Percentiles rank a stretch among this genome's conserved stretches.
phyloP scores from a whole-genome alignment of 192 early-diverging fungal species.

The Coemansia sp. region DNA sequence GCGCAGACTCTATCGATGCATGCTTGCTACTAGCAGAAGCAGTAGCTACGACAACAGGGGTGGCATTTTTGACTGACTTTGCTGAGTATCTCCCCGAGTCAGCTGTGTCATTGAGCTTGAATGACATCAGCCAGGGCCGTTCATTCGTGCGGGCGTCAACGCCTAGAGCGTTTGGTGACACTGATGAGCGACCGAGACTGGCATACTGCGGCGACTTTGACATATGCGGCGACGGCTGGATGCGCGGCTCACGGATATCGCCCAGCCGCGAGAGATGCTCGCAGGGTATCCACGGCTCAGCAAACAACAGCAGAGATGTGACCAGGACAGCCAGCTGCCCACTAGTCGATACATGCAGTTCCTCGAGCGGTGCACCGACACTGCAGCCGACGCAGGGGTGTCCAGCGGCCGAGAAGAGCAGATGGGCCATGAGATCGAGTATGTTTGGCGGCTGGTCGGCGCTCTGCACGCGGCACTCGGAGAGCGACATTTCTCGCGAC shows the following conservation, averaged over 20 bases:
- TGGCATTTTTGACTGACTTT: conserved; percentile 3
- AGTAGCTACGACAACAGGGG: neutral
- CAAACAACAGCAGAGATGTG: conserved; percentile 35
- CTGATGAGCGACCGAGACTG: conserved; percentile 4
- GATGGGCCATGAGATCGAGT: conserved; percentile 41
- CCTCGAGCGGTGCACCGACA: conserved; percentile 37
- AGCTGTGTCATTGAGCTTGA: conserved; percentile 38
- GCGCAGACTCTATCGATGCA: conserved; percentile 24
- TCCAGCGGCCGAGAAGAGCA: conserved; percentile 33
- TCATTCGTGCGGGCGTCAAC: conserved; percentile 23
- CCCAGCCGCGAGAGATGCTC: conserved; percentile 42
- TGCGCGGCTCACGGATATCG: conserved; percentile 47
- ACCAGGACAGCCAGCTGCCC: conserved; percentile 48
- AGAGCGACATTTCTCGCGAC: conserved; percentile 27
- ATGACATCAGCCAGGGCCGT: conserved; percentile 48
- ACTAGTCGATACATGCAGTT: conserved; percentile 35
- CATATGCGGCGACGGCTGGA: neutral
- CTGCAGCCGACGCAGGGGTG: conserved; percentile 40
- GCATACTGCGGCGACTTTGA: conserved; percentile 17
- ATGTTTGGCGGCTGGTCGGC: conserved; percentile 26
- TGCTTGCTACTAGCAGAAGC: conserved; percentile 12
- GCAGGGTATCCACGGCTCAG: conserved; percentile 51
- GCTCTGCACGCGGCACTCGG: conserved; percentile 24
- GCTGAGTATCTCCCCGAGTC: conserved; percentile 32
- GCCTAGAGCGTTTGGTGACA: neutral